phyloP scores from a whole-genome alignment of 257 asterid species.

The Scutellaria minor region DNA sequence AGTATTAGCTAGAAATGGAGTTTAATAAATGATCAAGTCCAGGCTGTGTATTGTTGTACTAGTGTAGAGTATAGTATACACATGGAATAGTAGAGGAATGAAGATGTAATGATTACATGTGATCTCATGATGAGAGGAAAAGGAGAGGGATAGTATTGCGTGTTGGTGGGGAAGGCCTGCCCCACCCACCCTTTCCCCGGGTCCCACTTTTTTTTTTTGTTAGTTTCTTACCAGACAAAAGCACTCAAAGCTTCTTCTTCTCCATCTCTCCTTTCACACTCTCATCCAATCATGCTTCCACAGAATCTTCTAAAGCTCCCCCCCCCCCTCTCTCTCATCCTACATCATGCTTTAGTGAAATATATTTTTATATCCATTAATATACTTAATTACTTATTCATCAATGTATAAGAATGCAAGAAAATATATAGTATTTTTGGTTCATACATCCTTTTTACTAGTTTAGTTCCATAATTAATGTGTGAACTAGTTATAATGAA shows the following conservation, averaged over 20 bases:
- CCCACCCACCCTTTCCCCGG: slow-evolving; percentile 53
- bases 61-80: slow-evolving; percentile 2
- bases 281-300: slow-evolving; percentile 36
- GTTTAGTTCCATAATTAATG: slow-evolving; percentile 8
- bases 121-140: slow-evolving; percentile 35
- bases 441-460: neutral
- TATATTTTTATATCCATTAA: neutral
- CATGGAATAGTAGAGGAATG: neutral
- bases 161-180: slow-evolving; percentile 49
- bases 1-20: no score
- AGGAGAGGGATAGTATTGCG: slow-evolving; percentile 39
- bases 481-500: slow-evolving; percentile 21
- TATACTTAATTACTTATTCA: neutral
- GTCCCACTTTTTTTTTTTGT: slow-evolving; percentile 44
- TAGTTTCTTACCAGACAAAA: slow-evolving; percentile 64
- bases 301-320: slow-evolving; percentile 53
- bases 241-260: slow-evolving; percentile 51
- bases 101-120: slow-evolving; percentile 42
- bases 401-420: slow-evolving; percentile 15
- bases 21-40: no score
- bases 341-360: slow-evolving; percentile 6
- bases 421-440: neutral
- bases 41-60: no score
- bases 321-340: slow-evolving; percentile 29
- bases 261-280: slow-evolving; percentile 49